Base-by-base conservation (phyloP, 441 rosid genomes). In the Brassica hybrid region DNA sequence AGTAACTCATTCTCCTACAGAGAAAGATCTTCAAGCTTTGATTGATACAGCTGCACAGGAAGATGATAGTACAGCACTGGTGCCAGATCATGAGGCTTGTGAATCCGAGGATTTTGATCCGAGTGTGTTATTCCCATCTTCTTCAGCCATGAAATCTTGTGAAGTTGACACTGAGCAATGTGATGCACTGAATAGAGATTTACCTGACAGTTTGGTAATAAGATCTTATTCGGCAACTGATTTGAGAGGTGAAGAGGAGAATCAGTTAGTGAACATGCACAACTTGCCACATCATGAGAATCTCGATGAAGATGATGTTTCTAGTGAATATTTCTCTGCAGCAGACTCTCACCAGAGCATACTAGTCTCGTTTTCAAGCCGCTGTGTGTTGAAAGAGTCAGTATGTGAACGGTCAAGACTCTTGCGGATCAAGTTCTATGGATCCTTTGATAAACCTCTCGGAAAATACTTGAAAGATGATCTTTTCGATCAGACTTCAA, bases 371-470 rank as follows among this genome's bases (percentile, higher is more conserved):
- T 91, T 95, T 82, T 93, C 99, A 18, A 93, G 97, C 80, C 91
- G 88, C 8, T 90, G 93, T 76, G 94, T 90, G 68, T 80, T 82
- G 66, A 95, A 91, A 84, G 91, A 91, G 80, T 79, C 85, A 64
- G 94, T 89, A 21, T 93, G 99, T 54, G 99, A 95, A 84, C 94
- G 96, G 3, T 88, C 98, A 36, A 87, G 93, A 34, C 94, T 90
- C 60, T 58, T 91, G 69, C 93, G 99, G 71, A 91, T 95, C 73
- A 95, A 93, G 83, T 95, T 93, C 73, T 95, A 95, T 67, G 96
- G 99, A 58, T 87, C 88, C 64, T 95, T 88, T 85, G 99, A 95
- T 83, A 95, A 90, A 83, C 99, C 99, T 68, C 94, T 95, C 10
- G 99, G 99, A 68, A 89, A 87, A 83, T 93, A 91, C 79, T 86